Evolutionary conservation across 2,329 filamentous ascomycete species (phyloP).

Genomic region (Aspergillus fischeri): DNA sequence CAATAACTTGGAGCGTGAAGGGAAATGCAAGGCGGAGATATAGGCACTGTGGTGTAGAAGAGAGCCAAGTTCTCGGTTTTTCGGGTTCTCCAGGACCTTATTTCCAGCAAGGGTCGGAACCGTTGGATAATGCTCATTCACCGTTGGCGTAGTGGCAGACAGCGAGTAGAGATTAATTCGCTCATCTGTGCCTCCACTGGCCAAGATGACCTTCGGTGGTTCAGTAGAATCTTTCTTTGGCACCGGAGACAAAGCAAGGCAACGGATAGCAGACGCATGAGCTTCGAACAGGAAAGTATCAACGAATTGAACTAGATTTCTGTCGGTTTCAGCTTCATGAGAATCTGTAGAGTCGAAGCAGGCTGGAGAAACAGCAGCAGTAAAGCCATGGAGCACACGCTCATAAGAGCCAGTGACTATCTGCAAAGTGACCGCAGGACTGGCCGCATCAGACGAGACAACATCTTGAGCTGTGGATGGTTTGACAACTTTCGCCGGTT

Average conservation of each 20-base stretch:
- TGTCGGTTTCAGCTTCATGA: constrained; percentile 22
- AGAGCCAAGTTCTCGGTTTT: constrained; percentile 82
- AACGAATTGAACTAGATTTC: constrained; percentile 61
- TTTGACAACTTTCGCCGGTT: constrained; percentile 33
- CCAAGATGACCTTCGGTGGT: constrained; percentile 81
- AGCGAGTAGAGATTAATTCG: constrained; percentile 92
- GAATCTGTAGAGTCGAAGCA: constrained; percentile 22
- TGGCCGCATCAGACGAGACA: constrained; percentile 23
- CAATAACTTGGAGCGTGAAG: constrained; percentile 80
- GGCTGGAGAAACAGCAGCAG: constrained; percentile 59
- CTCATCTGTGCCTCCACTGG: constrained; percentile 89
- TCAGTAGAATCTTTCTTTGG: constrained; percentile 53
- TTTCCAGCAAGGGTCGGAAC: constrained; percentile 67
- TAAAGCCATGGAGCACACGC: constrained; percentile 82
- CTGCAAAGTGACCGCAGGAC: constrained; percentile 62
- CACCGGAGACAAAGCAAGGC: constrained; percentile 76
- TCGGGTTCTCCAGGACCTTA: constrained; percentile 75
- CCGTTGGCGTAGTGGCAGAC: constrained; percentile 62
- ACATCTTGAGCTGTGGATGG: constrained; percentile 17
- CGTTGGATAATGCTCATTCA: constrained; percentile 52
- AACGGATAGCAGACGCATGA: constrained; percentile 84
- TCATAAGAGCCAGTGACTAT: constrained; percentile 94
- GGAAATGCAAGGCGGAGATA: constrained; percentile 76
- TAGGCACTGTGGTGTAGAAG: constrained; percentile 82
- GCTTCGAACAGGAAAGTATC: constrained; percentile 96